Evolutionary conservation across 495 filamentous ascomycete genomes (phyloP).

Genomic region (Viridothelium virens): DNA sequence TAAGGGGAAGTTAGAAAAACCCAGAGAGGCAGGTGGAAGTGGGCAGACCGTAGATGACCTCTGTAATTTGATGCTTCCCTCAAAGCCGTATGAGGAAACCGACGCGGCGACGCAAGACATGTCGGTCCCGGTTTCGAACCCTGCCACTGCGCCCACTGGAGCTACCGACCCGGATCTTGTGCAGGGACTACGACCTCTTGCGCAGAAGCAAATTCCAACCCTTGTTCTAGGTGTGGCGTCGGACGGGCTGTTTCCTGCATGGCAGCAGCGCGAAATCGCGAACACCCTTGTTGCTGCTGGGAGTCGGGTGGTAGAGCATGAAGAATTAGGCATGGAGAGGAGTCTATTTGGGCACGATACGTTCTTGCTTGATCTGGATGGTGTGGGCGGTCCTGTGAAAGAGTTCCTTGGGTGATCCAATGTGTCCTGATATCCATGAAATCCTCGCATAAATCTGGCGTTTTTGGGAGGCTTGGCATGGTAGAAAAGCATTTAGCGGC

Average conservation of each 20-base stretch:
- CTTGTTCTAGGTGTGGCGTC: constrained; percentile 91
- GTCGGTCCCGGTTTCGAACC: constrained; percentile 7
- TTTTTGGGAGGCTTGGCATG: not conserved
- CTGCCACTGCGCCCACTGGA: constrained; percentile 44
- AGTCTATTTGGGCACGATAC: constrained; percentile 96
- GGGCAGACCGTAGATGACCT: constrained; percentile 35
- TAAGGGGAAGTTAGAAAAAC: constrained; percentile 38
- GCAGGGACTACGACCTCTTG: constrained; percentile 59
- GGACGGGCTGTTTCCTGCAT: constrained; percentile 95
- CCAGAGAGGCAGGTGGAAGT: constrained; percentile 27
- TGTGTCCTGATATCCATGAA: not conserved
- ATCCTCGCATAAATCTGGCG: not conserved
- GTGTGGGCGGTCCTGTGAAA: constrained; percentile 76
- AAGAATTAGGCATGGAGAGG: constrained; percentile 85
- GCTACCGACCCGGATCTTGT: constrained; percentile 54
- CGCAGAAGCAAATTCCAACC: constrained; percentile 55
- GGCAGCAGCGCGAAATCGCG: constrained; percentile 95
- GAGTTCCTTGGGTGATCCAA: constrained; percentile 56
- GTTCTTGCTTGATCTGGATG: constrained; percentile 85
- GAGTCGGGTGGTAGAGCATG: constrained; percentile 71
- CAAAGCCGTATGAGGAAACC: constrained; percentile 76
- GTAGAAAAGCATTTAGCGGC: no score
- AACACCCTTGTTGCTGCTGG: constrained; percentile 68
- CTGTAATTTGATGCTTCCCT: constrained; percentile 81
- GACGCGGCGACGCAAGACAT: constrained; percentile 32